Percentiles rank a stretch among this genome's conserved stretches.
These are phyloP conservation scores for Fusarium graminum DNA, from an alignment of 2,329 filamentous ascomycete species.

Conservation along the genomic window DNA sequence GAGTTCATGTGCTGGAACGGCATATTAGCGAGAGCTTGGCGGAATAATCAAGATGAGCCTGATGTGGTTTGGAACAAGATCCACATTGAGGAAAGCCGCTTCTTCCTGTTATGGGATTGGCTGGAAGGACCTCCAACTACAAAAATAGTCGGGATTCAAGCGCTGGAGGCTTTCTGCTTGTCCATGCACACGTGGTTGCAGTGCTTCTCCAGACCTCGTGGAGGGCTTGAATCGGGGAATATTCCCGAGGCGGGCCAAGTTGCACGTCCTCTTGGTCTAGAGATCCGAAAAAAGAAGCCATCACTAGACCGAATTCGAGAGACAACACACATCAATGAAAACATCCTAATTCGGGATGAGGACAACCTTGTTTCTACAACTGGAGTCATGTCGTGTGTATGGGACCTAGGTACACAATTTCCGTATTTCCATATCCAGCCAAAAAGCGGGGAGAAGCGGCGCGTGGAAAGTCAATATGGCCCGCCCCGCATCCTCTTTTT, in stretches of 20 bases:
- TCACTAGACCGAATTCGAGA: conserved; percentile 3
- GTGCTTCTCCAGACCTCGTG: conserved; percentile 17
- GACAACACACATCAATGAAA: not conserved
- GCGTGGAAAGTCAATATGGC: conserved; percentile 13
- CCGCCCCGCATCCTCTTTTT: conserved; percentile 30
- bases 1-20: conserved; percentile 25
- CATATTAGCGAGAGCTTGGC: conserved; percentile 34
- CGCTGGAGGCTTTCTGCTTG: conserved; percentile 25
- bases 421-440: conserved; percentile 36
- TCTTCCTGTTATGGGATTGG: conserved; percentile 29
- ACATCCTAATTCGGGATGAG: conserved; percentile 28
- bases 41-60: not conserved
- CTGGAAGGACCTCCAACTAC: conserved; percentile 12
- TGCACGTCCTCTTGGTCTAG: conserved; percentile 16
- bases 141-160: conserved; percentile 42
- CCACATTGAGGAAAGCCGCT: conserved; percentile 30
- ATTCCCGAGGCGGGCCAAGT: conserved; percentile 37
- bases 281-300: not conserved
- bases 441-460: conserved; percentile 38
- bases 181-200: conserved; percentile 28
- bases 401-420: not conserved
- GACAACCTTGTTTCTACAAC: conserved; percentile 3
- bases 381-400: conserved; percentile 5
- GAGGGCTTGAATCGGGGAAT: conserved; percentile 24
- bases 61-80: conserved; percentile 12